Conservation (phyloP, 352 stramenopile species). For the Globisporangium radiosum region DNA sequence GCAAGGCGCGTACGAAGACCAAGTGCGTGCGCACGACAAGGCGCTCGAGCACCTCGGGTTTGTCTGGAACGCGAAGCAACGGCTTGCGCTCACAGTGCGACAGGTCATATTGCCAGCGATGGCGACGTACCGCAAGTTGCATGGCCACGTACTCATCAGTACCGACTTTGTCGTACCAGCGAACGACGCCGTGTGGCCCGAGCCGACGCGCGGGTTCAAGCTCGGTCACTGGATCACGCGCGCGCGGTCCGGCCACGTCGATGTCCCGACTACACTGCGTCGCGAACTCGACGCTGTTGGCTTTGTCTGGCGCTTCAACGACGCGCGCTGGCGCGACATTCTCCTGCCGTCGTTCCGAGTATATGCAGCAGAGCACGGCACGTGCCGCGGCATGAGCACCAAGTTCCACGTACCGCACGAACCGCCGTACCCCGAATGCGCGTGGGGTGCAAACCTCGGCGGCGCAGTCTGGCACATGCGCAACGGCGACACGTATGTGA, state of each 20-base stretch:
- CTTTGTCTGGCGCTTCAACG: slow-evolving; percentile 70
- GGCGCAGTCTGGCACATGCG: slow-evolving; percentile 80
- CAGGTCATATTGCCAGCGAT: slow-evolving; percentile 55
- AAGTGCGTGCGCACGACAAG: slow-evolving; percentile 63
- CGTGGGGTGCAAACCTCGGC: slow-evolving; percentile 72
- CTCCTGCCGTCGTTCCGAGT: slow-evolving; percentile 49
- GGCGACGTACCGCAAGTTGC: slow-evolving; percentile 32
- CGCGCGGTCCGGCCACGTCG: slow-evolving; percentile 37
- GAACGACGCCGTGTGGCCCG: slow-evolving; percentile 43
- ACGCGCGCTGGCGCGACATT: slow-evolving; percentile 66
- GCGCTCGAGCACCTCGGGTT: slow-evolving; percentile 89
- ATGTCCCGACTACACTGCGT: slow-evolving; percentile 29
- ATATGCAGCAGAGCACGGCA: slow-evolving; percentile 51
- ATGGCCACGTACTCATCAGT: slow-evolving; percentile 44
- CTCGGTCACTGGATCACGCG: slow-evolving; percentile 74
- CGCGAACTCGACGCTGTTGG: slow-evolving; percentile 53
- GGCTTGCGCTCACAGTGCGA: slow-evolving; percentile 45
- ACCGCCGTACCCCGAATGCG: slow-evolving; percentile 39
- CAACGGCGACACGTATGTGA: slow-evolving; percentile 74
- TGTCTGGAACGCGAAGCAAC: slow-evolving; percentile 83
- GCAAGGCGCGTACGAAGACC: slow-evolving; percentile 62
- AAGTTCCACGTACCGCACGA: slow-evolving; percentile 65
- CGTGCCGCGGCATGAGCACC: slow-evolving; percentile 62
- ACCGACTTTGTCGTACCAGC: slow-evolving; percentile 70
- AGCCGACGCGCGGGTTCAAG: slow-evolving; percentile 44